Evolutionary conservation across 768 basidiomycete genomes (phyloP).

Genomic region (Phaeolepiota aurea): DNA sequence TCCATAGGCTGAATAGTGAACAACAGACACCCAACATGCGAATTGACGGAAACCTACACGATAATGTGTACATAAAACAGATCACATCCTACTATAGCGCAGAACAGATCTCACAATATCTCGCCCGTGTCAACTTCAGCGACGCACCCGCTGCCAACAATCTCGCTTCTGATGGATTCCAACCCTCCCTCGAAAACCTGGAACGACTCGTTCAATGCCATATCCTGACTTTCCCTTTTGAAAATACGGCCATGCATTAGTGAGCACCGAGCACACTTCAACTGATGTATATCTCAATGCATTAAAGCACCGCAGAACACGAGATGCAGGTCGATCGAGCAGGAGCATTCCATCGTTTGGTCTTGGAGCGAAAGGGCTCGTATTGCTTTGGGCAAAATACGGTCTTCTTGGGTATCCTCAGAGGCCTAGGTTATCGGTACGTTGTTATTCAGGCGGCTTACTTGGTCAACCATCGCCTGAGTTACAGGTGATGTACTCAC

Average conservation of each 20-base stretch:
- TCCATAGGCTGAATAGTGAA: no score
- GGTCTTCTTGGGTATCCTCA: slow-evolving; percentile 10
- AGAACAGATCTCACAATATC: no score
- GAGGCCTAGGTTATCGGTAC: slow-evolving; percentile 14
- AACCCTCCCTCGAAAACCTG: slow-evolving; percentile 19
- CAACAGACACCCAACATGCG: no score
- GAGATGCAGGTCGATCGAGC: slow-evolving; percentile 15
- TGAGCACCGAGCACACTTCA: slow-evolving; percentile 10
- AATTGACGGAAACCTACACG: no score
- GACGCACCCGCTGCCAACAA: no score
- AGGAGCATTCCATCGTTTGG: slow-evolving; percentile 10
- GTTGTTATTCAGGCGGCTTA: neutral
- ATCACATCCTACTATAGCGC: no score
- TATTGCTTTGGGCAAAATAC: slow-evolving; percentile 15
- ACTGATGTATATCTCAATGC: neutral
- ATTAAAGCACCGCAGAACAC: slow-evolving; percentile 14
- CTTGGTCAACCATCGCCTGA: neutral
- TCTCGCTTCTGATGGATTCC: no score
- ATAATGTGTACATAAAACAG: no score
- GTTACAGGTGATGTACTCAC: neutral
- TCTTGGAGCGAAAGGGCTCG: slow-evolving; percentile 11
- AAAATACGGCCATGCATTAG: slow-evolving; percentile 31
- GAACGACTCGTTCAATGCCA: slow-evolving; percentile 16
- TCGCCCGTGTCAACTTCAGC: no score
- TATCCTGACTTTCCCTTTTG: slow-evolving; percentile 25